These are phyloP conservation scores for Colletotrichum australisinense DNA, from an alignment of 2,329 filamentous ascomycete genomes.

Conservation along the genomic window DNA sequence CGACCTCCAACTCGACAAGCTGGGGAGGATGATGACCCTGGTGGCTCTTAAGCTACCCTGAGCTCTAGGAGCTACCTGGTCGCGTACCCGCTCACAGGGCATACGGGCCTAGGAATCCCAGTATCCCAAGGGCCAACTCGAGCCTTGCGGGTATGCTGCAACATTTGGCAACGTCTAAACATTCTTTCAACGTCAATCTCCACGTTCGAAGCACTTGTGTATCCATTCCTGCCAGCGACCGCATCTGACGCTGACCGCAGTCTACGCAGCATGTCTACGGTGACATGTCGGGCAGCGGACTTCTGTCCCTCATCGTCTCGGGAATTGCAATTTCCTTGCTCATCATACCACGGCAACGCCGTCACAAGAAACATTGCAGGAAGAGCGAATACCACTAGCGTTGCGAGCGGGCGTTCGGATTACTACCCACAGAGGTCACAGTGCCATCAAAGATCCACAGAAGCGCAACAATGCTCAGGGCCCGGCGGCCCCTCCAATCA, in stretches of 20 bases:
- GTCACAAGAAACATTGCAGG: slow-evolving; percentile 13
- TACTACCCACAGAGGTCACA: slow-evolving; percentile 17
- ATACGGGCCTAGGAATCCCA: neutral
- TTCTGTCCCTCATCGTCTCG: neutral
- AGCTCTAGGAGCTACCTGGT: slow-evolving; percentile 11
- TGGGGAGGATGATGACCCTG: neutral
- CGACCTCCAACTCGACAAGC: neutral
- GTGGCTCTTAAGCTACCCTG: slow-evolving; percentile 8
- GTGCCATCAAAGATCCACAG: slow-evolving; percentile 9
- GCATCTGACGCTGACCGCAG: neutral
- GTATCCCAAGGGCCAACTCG: neutral
- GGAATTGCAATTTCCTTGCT: slow-evolving; percentile 1
- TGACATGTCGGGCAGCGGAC: neutral
- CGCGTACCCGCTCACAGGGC: slow-evolving; percentile 10
- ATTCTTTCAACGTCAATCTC: neutral
- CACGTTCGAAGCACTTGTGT: neutral
- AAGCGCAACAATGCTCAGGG: neutral
- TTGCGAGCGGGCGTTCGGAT: slow-evolving; percentile 26
- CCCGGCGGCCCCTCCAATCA: slow-evolving; percentile 22
- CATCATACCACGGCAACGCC: neutral
- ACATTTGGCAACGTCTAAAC: neutral
- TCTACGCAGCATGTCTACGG: neutral
- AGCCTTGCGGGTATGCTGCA: neutral
- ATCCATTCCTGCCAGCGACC: neutral
- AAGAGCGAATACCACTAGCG: slow-evolving; percentile 25